Evolutionary conservation across 2,329 filamentous ascomycete genomes (phyloP), one percentile per base, ranked within the genome.

Genomic region (Neonectria punicea): DNA sequence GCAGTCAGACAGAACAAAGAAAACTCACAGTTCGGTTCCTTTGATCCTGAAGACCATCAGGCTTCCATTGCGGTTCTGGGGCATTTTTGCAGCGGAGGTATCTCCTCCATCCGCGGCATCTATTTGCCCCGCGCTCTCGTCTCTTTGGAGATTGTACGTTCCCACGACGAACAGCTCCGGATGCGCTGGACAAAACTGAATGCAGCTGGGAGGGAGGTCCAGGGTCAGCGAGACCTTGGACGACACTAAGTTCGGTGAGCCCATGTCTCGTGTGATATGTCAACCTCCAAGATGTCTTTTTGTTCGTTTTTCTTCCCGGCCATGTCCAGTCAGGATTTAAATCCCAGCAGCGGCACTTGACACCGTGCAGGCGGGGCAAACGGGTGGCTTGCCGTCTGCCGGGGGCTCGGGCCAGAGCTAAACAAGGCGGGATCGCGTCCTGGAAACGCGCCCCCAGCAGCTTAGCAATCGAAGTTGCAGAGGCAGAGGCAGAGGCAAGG

Each of bases 71-170:
- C 93, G 89, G 54, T 80, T 86, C 75, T 94, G 91, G 1, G 83
- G 71, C 67, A 83, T 81, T 46, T 77, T 79, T 5, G 59, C 47
- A 4, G 68, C 36, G 67, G 61, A 68, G 73, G 73, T 13, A 34
- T 34, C 32, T 13, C 43, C 32, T 5, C 43, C 43, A 14, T 46
- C 43, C 8, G 11, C 44, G 14, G n/a, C 66, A 2, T 71, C 60
- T 8, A 67, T 63, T 5, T 73, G 68, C 32, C 64, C 62, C 8
- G 41, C 65, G 6, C 61, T 57, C 47, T 79, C 73, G 54, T 83
- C 76, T 65, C 85, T 84, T 67, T 93, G 83, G 30, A 97, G 85
- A 67, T 91, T 88, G 79, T 98, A 98, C 1, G 94, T 97, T 43
- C 94, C 95, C 53, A 97, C 86, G 0, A 97, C 83, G 70, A 97